A percentile compares a stretch with the other conserved stretches of the same genome.
phyloP scores from a whole-genome alignment of 495 filamentous ascomycete species.

The Annulohypoxylon nitens region DNA sequence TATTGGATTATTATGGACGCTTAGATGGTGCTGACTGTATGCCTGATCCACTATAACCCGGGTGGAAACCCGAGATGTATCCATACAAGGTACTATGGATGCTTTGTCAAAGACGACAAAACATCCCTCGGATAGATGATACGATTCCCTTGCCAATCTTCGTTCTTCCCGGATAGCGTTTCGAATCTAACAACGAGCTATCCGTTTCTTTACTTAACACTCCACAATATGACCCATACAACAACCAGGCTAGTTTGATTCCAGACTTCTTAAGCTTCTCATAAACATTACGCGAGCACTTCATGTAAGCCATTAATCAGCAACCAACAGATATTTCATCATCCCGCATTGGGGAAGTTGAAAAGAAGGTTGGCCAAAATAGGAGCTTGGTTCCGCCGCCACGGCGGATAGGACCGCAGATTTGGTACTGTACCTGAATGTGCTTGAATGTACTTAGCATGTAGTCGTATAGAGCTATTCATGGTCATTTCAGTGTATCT shows the following conservation, averaged over 20 bases:
- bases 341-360: slow-evolving; percentile 23
- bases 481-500: background rate
- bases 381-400: slow-evolving; percentile 5
- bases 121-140: slow-evolving; percentile 10
- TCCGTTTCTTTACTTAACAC: background rate
- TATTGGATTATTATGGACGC: slow-evolving; percentile 18
- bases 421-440: slow-evolving; percentile 9
- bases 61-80: background rate
- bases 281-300: slow-evolving; percentile 43
- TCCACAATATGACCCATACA: slow-evolving; percentile 17
- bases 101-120: slow-evolving; percentile 42
- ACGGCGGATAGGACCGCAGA: slow-evolving; percentile 27
- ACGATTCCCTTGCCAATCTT: slow-evolving; percentile 5
- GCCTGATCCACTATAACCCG: background rate
- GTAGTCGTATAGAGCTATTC: background rate
- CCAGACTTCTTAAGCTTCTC: slow-evolving; percentile 23
- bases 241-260: slow-evolving; percentile 14
- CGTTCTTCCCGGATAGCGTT: background rate
- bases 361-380: slow-evolving; percentile 17
- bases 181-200: background rate
- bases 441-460: background rate
- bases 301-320: slow-evolving; percentile 44
- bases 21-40: slow-evolving; percentile 34
- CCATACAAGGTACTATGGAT: background rate
- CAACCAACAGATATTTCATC: slow-evolving; percentile 21